Base-by-base conservation (phyloP, 257 asterid genomes). In the Salvia miltiorrhiza region DNA sequence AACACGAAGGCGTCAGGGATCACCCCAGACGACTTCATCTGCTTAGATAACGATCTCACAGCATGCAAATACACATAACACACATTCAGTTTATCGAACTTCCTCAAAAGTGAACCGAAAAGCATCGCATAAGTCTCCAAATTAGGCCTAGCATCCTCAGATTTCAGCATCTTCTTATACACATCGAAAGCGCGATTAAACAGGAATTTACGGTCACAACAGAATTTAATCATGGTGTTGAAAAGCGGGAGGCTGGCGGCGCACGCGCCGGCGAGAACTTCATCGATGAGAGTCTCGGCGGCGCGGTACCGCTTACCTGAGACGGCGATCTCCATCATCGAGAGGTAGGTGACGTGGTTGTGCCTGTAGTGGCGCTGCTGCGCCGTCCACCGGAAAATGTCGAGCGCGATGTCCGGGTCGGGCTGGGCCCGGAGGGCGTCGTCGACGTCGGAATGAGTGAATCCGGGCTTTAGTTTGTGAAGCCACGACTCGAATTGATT, bases 361-460 rank as follows among this genome's bases (percentile, higher is more conserved):
- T 93, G 99, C 80, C 84, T 93, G 90, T 87, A 93, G 75, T 80
- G 67, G 41, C 95, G 93, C 76, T 88, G 99, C 77, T 87, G 40
- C 32, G 96, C 90, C 0, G 97, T 90, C 96, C 97, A 93, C 4
- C 97, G 94, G 88, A 93, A 93, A 19, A 93, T 88, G 80, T 90
- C 99, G 68, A 90, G 93, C 44, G 99, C 93, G 21, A 90, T 77
- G 77, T 90, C 99, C 14, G 97, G 94, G 84, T 93, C 96, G 41
- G 88, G 53, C 71, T 90, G 97, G 75, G 93, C 77, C 0, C 41
- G 79, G 55, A 93, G 85, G 59, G 94, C 91, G 20, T 74, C 74
- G 58, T 73, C 80, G 48, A 93, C 97, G 78, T 93, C 95, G 69
- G 83, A 67, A 45, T 83, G 90, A 54, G 88, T 84, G 84, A 93